Conservation (phyloP, 345 rosid species). For the Populus euphratica region DNA sequence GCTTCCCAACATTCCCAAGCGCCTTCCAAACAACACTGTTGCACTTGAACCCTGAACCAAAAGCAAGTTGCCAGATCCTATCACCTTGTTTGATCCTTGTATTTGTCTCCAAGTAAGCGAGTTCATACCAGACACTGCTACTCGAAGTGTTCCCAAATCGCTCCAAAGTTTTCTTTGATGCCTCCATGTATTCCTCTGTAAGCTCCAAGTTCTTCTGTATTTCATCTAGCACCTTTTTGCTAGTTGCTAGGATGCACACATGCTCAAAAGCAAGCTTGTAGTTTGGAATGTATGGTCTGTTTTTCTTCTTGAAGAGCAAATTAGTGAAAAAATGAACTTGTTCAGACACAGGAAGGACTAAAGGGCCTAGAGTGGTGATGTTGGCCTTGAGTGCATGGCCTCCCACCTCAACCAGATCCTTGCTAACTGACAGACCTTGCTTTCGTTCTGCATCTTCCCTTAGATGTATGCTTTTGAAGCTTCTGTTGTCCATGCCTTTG, state of each 20-base stretch:
- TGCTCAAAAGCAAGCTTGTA: constrained; percentile 65
- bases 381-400: constrained; percentile 60
- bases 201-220: constrained; percentile 58
- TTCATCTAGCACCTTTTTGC: constrained; percentile 53
- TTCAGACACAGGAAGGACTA: constrained; percentile 48
- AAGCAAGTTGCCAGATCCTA: constrained; percentile 57
- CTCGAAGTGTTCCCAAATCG: constrained; percentile 74
- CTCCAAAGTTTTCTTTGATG: constrained; percentile 55
- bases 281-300: constrained; percentile 41
- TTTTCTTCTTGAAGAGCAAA: constrained; percentile 28
- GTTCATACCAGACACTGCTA: constrained; percentile 68
- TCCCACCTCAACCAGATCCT: constrained; percentile 49
- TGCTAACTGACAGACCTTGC: constrained; percentile 51
- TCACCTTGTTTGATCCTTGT: constrained; percentile 48
- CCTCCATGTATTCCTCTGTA: constrained; percentile 62
- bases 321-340: constrained; percentile 49
- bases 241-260: constrained; percentile 46
- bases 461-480: constrained; percentile 50
- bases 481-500: constrained; percentile 47
- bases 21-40: constrained; percentile 72
- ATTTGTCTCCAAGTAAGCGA: constrained; percentile 60
- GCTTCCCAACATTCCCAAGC: constrained; percentile 31
- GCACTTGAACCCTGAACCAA: constrained; percentile 72
- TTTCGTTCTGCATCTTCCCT: constrained; percentile 51
- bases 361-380: constrained; percentile 52